Evolutionary conservation across 805 yeast species (phyloP).

Genomic region (Barnettozyma sucrosica): DNA sequence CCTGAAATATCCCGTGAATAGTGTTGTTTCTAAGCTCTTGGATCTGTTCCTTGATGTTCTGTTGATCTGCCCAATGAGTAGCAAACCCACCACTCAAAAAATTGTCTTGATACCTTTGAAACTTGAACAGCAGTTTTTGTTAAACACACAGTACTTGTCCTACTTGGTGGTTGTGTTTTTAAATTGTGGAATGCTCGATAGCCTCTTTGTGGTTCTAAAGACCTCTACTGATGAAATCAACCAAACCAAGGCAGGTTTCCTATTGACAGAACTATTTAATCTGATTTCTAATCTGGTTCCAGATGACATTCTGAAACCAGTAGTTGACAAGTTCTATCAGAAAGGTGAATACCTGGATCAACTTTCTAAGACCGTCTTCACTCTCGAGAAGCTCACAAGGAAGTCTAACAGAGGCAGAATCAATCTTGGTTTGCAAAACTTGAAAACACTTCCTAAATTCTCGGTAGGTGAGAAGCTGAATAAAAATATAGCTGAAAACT

Average conservation of each 20-base stretch:
- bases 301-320: slow-evolving; percentile 29
- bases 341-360: slow-evolving; percentile 3
- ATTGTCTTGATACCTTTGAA: slow-evolving; percentile 25
- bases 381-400: slow-evolving; percentile 41
- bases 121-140: slow-evolving; percentile 36
- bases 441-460: slow-evolving; percentile 16
- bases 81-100: slow-evolving; percentile 12
- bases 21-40: slow-evolving; percentile 55
- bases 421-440: slow-evolving; percentile 28
- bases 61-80: slow-evolving; percentile 46
- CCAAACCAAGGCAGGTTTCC: slow-evolving; percentile 52
- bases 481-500: slow-evolving; percentile 17
- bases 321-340: slow-evolving; percentile 1
- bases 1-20: slow-evolving; percentile 50
- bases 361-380: slow-evolving; percentile 33
- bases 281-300: slow-evolving; percentile 54
- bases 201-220: slow-evolving; percentile 39
- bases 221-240: slow-evolving; percentile 39
- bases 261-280: slow-evolving; percentile 57
- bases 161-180: slow-evolving; percentile 51
- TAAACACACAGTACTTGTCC: slow-evolving; percentile 62
- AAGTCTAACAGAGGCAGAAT: slow-evolving; percentile 34
- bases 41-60: slow-evolving; percentile 69
- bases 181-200: slow-evolving; percentile 46
- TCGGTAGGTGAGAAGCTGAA: not conserved